These are phyloP conservation scores for Fraxinus greggii DNA, from an alignment of 305 asterid genomes.

Conservation along the genomic window DNA sequence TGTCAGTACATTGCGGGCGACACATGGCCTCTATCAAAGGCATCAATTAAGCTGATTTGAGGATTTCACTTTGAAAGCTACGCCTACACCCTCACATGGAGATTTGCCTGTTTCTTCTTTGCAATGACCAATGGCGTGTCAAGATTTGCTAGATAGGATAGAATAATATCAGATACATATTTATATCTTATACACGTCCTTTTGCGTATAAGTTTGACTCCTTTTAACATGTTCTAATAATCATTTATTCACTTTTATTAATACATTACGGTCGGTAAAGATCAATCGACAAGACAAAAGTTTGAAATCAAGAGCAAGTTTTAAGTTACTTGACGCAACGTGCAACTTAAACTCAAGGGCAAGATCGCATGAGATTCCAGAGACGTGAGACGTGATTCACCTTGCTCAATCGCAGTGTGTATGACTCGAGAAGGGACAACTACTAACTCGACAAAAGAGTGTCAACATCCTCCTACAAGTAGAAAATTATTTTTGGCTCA, in stretches of 20 bases:
- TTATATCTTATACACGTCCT: background rate
- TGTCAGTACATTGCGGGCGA: background rate
- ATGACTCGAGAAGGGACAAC: background rate
- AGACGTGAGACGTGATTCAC: background rate
- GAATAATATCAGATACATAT: background rate
- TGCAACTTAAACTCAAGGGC: background rate
- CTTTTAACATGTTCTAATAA: background rate
- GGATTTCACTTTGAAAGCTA: conserved; percentile 4
- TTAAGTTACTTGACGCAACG: background rate
- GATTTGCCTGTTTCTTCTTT: background rate
- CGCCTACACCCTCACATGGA: conserved; percentile 10
- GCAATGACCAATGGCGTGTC: background rate
- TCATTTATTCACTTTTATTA: background rate
- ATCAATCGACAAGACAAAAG: background rate
- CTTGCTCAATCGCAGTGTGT: background rate
- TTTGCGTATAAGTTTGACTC: background rate
- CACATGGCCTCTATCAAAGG: conserved; percentile 6
- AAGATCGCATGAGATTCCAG: background rate
- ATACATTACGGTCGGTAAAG: background rate
- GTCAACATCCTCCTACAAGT: background rate
- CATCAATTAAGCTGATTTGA: background rate
- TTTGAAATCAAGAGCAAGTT: background rate
- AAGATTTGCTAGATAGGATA: background rate
- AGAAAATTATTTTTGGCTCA: background rate
- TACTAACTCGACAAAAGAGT: background rate